Evolutionary conservation across 2,329 filamentous ascomycete species (phyloP), one percentile per base, ranked within the genome.

Genomic region (Lojkania enalia): DNA sequence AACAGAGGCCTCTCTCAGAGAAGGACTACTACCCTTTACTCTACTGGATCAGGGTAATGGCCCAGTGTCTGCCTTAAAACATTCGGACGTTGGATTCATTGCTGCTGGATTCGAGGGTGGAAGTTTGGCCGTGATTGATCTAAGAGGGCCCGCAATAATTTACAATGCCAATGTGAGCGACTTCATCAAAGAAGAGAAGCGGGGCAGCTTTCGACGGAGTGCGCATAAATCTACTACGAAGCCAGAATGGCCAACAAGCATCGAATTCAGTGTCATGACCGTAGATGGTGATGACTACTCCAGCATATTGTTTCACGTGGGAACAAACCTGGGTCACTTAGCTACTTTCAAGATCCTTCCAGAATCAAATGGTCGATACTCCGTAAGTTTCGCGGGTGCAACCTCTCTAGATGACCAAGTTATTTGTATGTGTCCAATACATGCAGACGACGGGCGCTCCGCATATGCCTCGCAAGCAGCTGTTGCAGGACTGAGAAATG

Each of bases 241-340:
- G 40, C 64, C 74, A 36, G 91, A 96, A 61, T 95, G 85, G 81
- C 84, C 89, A 0, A 90, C 89, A 0, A 79, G 76, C 20, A 83
- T 97, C 20, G 89, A 96, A 63, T 99, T 97, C 72, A 90, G 89
- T 41, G 89, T 72, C 39, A 86, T 99, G 84, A 95, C 88, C 2
- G 74, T 96, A 3, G 94, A 97, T 32, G 88, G 86, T n/a, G 92
- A 97, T 63, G 81, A 89, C 53, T 99, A 95, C 66, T 97, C 94
- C 1, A 96, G 90, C 61, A 95, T 99, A 44, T 83, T 86, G 46
- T 87, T 94, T 55, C 95, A 97, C 56, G 88, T 95, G 2, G 94
- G 94, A 15, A 97, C 94, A 0, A 91, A 86, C 54, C 70, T 83
- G 20, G 94, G 94, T 30, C 89, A 88, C 58, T 75, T 97, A 14